Evolutionary conservation across 441 rosid genomes (phyloP).

Genomic region (Jatropha multifida): DNA sequence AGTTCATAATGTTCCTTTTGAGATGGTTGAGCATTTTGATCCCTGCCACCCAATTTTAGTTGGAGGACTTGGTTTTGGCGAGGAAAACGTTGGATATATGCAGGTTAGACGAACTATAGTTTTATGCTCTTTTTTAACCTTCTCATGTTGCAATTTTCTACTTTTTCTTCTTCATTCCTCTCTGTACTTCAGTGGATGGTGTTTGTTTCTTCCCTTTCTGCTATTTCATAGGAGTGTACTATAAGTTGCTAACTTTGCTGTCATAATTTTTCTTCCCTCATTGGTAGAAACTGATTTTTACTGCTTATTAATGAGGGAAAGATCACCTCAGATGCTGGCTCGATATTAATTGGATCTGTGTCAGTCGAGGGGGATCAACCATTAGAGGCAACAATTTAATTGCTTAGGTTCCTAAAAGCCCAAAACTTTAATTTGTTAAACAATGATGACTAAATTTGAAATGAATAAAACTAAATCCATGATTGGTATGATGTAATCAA

Average conservation of each 20-base stretch:
- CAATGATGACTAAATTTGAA: not conserved
- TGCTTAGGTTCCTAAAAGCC: not conserved
- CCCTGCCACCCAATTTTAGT: conserved; percentile 84
- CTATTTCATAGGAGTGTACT: not conserved
- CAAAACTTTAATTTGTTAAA: not conserved
- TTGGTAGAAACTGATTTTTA: conserved; percentile 1
- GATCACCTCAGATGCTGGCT: not conserved
- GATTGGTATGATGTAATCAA: no score
- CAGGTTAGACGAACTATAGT: conserved; percentile 54
- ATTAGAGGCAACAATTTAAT: not conserved
- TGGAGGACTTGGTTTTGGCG: conserved; percentile 86
- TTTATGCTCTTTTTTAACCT: not conserved
- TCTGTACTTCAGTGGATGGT: conserved; percentile 2
- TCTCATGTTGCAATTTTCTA: not conserved
- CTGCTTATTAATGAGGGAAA: not conserved
- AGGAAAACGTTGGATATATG: conserved; percentile 91
- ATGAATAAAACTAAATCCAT: not conserved
- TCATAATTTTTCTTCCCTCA: not conserved
- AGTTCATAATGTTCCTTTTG: conserved; percentile 85
- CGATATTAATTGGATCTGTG: not conserved
- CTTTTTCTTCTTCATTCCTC: not conserved
- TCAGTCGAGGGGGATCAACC: not conserved
- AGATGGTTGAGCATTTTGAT: conserved; percentile 91
- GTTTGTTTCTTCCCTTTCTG: not conserved
- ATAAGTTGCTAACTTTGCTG: not conserved